Base-by-base conservation (phyloP, 192 early-diverging fungal genomes). In the Dissophora ornata region DNA sequence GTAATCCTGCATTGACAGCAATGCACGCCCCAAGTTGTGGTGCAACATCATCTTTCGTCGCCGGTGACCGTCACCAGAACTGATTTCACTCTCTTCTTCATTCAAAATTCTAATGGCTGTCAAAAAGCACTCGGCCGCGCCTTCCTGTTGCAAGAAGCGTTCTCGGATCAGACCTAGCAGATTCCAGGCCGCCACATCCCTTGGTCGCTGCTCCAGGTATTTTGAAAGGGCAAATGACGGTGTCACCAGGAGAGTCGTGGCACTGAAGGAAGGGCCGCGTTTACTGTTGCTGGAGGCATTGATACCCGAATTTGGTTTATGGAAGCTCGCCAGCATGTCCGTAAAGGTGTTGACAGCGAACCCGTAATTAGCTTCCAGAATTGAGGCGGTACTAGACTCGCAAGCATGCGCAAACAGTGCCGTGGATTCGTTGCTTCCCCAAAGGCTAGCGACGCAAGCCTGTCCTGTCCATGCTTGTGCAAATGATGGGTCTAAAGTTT, bases 381-480 rank as follows among this genome's bases (percentile, higher is more conserved):
- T 69, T 3, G 85, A 81, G 25, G 82, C 86, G 18, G 85, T 86
- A 21, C 88, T 89, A 15, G 90, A 82, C 33, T 89, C 84, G 81
- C 92, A 86, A 28, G 92, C 90, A 55, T 96, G 93, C 51, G 95
- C 92, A 66, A 91, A 94, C 25, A 92, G 71, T 4, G 86, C 90
- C 22, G 85, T 82, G 8, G 86, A 80, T 46, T 90, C 86, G 11
- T 53, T 59, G 13, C 56, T 90, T 57, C 71, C 86, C 77, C 70
- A 85, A 1, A 80, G 53, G 64, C 88, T 86, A 8, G 92, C 91
- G 22, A 94, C 83, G 55, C 91, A 85, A 11, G 92, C 94, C 60
- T 94, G 93, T n/a, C 95, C 96, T 56, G 93, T 84, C 94, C 95
- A 96, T 24, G 87, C 88, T 9, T 87, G 79, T 34, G 85, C 71